Evolutionary conservation across 1,284 basidiomycete genomes (phyloP).

Genomic region (Trichosporon sp.): DNA sequence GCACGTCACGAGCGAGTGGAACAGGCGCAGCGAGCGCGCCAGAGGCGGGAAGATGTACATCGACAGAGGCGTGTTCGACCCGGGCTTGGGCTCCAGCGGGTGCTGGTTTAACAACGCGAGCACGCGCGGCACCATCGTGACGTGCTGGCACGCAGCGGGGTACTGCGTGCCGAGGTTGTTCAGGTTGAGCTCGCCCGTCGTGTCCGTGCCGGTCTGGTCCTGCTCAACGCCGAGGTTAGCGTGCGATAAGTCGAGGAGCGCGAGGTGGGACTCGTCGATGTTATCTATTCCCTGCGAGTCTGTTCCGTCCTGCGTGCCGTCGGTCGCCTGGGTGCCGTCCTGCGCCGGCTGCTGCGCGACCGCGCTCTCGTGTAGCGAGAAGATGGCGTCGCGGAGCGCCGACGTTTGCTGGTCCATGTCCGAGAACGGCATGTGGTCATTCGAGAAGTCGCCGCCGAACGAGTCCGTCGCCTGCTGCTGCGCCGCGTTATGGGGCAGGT

Average conservation of each 20-base stretch:
- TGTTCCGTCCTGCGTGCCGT: conserved; percentile 25
- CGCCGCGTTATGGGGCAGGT: conserved; percentile 37
- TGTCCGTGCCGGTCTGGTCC: conserved; percentile 21
- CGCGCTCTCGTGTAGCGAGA: conserved; percentile 45
- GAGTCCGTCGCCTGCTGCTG: conserved; percentile 21
- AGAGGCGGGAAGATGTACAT: conserved; percentile 42
- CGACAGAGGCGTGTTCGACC: conserved; percentile 43
- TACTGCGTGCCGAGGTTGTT: conserved; percentile 19
- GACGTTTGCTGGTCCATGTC: conserved; percentile 50
- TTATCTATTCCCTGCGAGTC: conserved; percentile 26
- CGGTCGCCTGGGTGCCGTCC: conserved; percentile 21
- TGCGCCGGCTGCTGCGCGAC: conserved; percentile 22
- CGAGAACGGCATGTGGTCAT: conserved; percentile 9
- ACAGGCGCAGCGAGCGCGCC: conserved; percentile 40
- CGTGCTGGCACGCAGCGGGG: conserved; percentile 34
- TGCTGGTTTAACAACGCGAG: conserved; percentile 39
- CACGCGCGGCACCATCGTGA: conserved; percentile 41
- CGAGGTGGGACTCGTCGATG: conserved; percentile 37
- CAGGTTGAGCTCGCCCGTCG: conserved; percentile 26
- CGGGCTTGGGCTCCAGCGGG: conserved; percentile 43
- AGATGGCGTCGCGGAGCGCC: conserved; percentile 47
- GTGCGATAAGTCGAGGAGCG: conserved; percentile 41
- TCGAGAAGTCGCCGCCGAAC: conserved; percentile 30
- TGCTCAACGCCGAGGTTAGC: conserved; percentile 33
- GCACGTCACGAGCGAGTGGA: conserved; percentile 40